phyloP scores from a whole-genome alignment of 306 rosid genomes.

The Quercus variabilis region DNA sequence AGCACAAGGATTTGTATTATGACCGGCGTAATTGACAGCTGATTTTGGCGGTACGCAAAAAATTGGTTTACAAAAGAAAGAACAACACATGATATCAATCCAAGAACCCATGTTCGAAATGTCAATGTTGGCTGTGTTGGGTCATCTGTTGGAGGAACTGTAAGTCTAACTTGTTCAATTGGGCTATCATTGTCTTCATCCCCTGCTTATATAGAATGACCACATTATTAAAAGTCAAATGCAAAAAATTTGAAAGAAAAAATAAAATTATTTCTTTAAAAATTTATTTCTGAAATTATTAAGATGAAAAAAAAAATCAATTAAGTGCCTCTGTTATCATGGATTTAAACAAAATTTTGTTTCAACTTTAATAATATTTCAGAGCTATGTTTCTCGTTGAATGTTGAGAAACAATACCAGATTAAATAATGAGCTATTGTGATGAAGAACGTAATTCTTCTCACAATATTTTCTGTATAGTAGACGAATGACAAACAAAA shows the following conservation, averaged over 20 bases:
- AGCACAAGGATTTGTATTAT: conserved; percentile 71
- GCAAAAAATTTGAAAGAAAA: neutral
- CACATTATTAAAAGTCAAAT: too few species aligned
- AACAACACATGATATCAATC: conserved; percentile 46
- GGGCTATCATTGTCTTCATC: conserved; percentile 61
- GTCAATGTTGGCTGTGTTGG: conserved; percentile 63
- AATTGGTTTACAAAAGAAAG: conserved; percentile 77
- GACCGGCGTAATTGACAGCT: conserved; percentile 45
- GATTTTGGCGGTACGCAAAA: conserved; percentile 60
- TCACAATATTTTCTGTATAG: too few species aligned
- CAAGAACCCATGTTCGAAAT: conserved; percentile 85
- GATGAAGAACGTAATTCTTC: too few species aligned
- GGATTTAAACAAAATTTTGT: neutral
- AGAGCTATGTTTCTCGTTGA: neutral
- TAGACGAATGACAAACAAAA: neutral
- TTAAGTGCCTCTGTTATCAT: neutral
- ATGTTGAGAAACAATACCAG: too few species aligned
- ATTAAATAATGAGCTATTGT: too few species aligned
- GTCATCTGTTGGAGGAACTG: conserved; percentile 67
- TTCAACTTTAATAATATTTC: neutral
- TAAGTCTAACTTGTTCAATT: conserved; percentile 80
- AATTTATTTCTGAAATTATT: neutral
- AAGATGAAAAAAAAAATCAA: neutral
- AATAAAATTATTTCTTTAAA: neutral
- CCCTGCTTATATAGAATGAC: conserved; percentile 8